A percentile compares a stretch with the other conserved stretches of the same genome.
Conservation (phyloP, 1,284 basidiomycete genomes). For the Marasmius oreades region DNA sequence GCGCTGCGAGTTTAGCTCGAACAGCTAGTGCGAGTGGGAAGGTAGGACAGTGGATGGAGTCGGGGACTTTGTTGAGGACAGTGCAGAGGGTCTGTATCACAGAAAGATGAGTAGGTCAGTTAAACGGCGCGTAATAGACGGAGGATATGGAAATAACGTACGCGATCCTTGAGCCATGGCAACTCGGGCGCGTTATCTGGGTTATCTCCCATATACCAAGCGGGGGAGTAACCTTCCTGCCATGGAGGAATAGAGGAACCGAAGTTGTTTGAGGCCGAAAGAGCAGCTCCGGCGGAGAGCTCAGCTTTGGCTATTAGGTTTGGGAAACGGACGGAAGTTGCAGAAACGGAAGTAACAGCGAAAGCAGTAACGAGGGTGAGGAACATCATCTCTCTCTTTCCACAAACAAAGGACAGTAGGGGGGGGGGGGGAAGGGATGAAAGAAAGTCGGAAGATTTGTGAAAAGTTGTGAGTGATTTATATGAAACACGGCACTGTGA, state of each 20-base stretch:
- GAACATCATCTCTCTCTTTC: background rate
- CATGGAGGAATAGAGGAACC: background rate
- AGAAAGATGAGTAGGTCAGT: background rate
- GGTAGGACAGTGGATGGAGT: background rate
- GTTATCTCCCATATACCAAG: background rate
- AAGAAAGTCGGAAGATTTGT: too few relatives aligned
- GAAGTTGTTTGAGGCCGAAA: background rate
- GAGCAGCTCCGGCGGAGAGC: background rate
- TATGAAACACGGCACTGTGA: too few relatives aligned
- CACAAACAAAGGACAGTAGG: background rate
- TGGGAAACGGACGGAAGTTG: slow-evolving; percentile 2
- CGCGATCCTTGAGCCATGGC: background rate
- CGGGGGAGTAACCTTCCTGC: background rate
- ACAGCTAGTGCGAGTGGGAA: background rate
- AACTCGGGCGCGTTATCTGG: background rate
- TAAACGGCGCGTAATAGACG: background rate
- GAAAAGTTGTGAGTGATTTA: too few relatives aligned
- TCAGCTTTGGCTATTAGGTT: background rate
- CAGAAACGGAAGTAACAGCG: background rate
- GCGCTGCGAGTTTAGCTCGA: background rate
- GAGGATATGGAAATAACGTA: background rate
- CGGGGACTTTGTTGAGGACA: background rate
- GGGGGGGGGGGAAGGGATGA: too few relatives aligned
- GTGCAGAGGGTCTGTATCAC: background rate
- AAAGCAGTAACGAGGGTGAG: background rate